phyloP scores from a whole-genome alignment of 805 yeast species.

The Candida oleophila region DNA sequence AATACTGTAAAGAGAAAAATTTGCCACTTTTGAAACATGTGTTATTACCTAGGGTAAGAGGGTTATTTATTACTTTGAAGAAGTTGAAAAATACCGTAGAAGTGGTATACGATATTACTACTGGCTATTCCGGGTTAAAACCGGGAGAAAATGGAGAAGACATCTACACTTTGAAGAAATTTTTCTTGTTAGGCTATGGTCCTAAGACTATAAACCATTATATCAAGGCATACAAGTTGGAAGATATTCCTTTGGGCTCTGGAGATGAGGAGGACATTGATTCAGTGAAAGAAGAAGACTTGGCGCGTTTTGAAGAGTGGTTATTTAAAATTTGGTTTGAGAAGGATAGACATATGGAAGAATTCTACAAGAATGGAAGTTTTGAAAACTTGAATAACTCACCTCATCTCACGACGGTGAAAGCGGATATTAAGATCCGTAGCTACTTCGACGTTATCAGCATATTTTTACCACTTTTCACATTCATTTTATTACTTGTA shows the following conservation, averaged over 20 bases:
- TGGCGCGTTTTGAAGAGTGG: slow-evolving; percentile 70
- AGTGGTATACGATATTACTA: slow-evolving; percentile 75
- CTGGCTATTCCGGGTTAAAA: slow-evolving; percentile 74
- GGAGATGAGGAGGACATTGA: slow-evolving; percentile 40
- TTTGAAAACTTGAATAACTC: slow-evolving; percentile 24
- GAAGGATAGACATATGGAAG: slow-evolving; percentile 73
- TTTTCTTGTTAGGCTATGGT: slow-evolving; percentile 68
- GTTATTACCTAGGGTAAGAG: slow-evolving; percentile 80
- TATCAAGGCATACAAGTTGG: slow-evolving; percentile 54
- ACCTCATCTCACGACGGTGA: slow-evolving; percentile 14
- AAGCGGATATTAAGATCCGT: slow-evolving; percentile 19
- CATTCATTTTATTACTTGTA: slow-evolving; percentile 1
- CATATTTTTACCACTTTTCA: slow-evolving; percentile 1
- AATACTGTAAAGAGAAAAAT: slow-evolving; percentile 54
- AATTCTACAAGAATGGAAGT: slow-evolving; percentile 54
- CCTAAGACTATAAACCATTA: slow-evolving; percentile 68
- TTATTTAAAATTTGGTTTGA: slow-evolving; percentile 67
- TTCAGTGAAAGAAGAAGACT: slow-evolving; percentile 39
- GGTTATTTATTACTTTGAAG: slow-evolving; percentile 65
- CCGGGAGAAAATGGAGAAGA: slow-evolving; percentile 74
- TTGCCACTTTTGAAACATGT: slow-evolving; percentile 57
- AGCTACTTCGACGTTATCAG: slow-evolving; percentile 9
- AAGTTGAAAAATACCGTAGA: slow-evolving; percentile 53
- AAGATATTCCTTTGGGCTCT: slow-evolving; percentile 59
- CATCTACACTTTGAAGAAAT: slow-evolving; percentile 59